Evolutionary conservation across 257 asterid species (phyloP), one percentile per base, ranked within the genome.

Genomic region (Solanum pennellii): DNA sequence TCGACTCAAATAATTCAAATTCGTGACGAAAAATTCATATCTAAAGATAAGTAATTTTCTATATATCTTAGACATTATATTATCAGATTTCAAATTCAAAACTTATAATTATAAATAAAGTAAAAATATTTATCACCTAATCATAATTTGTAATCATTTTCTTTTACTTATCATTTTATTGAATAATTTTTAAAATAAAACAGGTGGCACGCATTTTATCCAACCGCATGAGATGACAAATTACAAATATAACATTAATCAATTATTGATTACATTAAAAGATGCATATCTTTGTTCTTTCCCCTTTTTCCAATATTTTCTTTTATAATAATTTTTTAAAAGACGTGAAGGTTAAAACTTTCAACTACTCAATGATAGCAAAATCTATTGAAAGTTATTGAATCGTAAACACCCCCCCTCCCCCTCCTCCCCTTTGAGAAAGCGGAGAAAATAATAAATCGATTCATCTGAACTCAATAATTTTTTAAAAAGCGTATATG

Each of bases 321-420:
- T 65, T 25, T 31, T 31, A 15, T 31, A 29, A 35, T 74, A 86
- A 89, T 86, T 41, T 42, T 65, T 87, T 23, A 87, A 87, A 87
- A 87, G 89, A 71, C 59, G 84, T 20, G 86, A 52, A 66, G 16
- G 39, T 75, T 86, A 76, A 88, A 25, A 84, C 25, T 84, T 88
- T 90, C 90, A 90, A 90, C 89, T 83, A 82, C 83, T 15, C 85
- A 90, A 90, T 90, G 69, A 90, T 88, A 66, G 59, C 84, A 84
- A 80, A 86, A 76, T 73, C 86, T 76, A 88, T 3, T 79, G 23
- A 76, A 83, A 49, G 73, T 66, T 6, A 74, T 35, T 12, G 18
- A 62, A 45, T 29, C 79, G 42, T 84, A 71, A 41, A 25, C 21
- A 8, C 11, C 35, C 18, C 11, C 39, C 5, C 37, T 5, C 35